Conservation (phyloP, 2,329 filamentous ascomycete genomes). For the Sarocladium oryzae region DNA sequence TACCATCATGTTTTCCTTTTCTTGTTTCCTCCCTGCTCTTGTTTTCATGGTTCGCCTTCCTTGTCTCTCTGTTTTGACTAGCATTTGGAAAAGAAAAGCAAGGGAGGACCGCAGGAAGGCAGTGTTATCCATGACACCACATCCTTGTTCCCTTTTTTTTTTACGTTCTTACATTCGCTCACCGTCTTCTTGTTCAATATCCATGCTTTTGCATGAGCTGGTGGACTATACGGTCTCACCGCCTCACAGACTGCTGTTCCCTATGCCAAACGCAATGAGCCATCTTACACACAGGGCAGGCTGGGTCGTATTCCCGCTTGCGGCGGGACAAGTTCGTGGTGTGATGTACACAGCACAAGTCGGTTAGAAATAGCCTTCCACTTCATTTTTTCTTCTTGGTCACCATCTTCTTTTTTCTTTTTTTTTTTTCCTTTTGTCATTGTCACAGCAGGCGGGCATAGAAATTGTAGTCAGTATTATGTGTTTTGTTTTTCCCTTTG, state of each 20-base stretch:
- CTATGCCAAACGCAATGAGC: too few relatives aligned
- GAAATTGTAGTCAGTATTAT: too few relatives aligned
- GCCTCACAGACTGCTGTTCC: too few relatives aligned
- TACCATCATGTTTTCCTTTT: conserved; percentile 3
- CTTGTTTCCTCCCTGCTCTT: background rate
- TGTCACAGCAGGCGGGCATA: conserved; percentile 9
- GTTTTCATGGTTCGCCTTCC: background rate
- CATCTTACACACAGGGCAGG: too few relatives aligned
- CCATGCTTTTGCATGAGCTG: background rate
- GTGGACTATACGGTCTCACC: background rate
- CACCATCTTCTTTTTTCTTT: background rate
- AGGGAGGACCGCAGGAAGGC: background rate
- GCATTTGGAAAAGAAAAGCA: conserved; percentile 6
- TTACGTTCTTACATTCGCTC: conserved; percentile 8
- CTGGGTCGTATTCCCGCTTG: too few relatives aligned
- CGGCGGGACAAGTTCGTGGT: too few relatives aligned
- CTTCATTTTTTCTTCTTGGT: background rate
- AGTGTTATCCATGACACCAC: background rate
- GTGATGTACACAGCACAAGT: too few relatives aligned
- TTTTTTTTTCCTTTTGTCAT: background rate
- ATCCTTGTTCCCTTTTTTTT: conserved; percentile 6
- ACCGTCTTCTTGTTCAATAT: too few relatives aligned
- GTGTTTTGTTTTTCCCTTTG: background rate
- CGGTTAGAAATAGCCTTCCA: too few relatives aligned
- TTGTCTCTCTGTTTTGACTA: background rate